Base-by-base conservation (phyloP, 2,329 filamentous ascomycete genomes). In the Balansia obtecta region DNA sequence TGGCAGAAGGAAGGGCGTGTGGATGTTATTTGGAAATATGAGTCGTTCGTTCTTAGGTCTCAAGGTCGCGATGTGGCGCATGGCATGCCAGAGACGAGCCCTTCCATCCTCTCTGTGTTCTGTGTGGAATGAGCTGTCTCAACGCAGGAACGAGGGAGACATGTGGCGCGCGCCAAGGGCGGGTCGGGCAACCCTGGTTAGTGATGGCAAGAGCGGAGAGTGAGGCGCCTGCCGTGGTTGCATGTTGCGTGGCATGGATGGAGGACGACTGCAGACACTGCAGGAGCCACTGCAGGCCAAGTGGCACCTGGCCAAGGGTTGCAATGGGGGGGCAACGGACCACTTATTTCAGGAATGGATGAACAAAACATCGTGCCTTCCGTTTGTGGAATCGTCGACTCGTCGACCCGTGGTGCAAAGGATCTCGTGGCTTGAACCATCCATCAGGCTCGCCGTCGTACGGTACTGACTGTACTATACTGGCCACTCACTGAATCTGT, bases 71-170 rank as follows among this genome's bases (percentile, higher is more conserved):
- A 49, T 49, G 20, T 20, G 40, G 16, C 32, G 32, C 38, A 48
- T 46, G 48, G 32, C 38, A 48, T 46, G 48, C 30, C 48, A 42
- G n/a, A 40, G 43, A 37, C 20, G 45, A 27, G 27, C 27, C 27
- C 27, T 27, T 22, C 4, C 20, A 22, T 22, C 20, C 20, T 22
- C 20, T 22, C 20, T 7, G 27, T 8, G 8, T 8, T 27, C 27
- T 7, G 7, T 27, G 54, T 56, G 63, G 64, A 62, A 63, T 65
- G 60, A 60, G 49, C 59, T 68, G 66, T 68, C 66, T 69, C 59
- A 64, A 67, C 57, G 58, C 58, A 64, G 65, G 66, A 68, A 68
- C 64, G 64, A 49, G 42, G 20, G 49, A 41, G 48, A 42, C 34
- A 34, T n/a, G 45, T 49, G 51, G 49, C 32, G 45, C n/a, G 30